These are phyloP conservation scores for Prunus armeniaca DNA, from an alignment of 306 rosid genomes.

Conservation along the genomic window DNA sequence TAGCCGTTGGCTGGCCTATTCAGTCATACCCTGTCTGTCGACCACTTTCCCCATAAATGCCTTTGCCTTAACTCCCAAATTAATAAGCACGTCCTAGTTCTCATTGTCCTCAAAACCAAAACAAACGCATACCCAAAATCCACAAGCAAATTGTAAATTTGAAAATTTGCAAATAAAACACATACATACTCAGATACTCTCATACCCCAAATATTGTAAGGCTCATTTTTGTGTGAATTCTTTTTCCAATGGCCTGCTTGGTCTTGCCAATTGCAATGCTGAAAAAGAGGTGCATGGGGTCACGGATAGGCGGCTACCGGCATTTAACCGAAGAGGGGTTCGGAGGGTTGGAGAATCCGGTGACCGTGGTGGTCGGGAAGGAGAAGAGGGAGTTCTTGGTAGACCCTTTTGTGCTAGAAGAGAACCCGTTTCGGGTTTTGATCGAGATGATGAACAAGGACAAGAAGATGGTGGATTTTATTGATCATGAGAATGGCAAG, in stretches of 20 bases:
- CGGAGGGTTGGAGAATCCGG: slow-evolving; percentile 38
- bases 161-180: neutral
- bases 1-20: slow-evolving; percentile 31
- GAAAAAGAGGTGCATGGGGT: slow-evolving; percentile 46
- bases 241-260: slow-evolving; percentile 60
- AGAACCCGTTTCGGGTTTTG: slow-evolving; percentile 64
- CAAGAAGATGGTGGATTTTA: neutral
- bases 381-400: slow-evolving; percentile 76
- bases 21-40: neutral
- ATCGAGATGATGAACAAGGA: slow-evolving; percentile 50
- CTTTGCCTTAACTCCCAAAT: slow-evolving; percentile 31
- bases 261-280: slow-evolving; percentile 60
- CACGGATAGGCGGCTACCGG: slow-evolving; percentile 38
- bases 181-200: neutral
- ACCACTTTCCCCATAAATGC: neutral
- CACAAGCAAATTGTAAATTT: neutral
- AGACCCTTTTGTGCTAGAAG: slow-evolving; percentile 71
- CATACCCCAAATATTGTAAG: neutral
- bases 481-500: neutral
- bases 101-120: neutral
- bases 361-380: slow-evolving; percentile 81
- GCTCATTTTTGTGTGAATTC: neutral
- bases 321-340: slow-evolving; percentile 31
- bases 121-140: neutral
- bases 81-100: neutral